Percentiles rank a stretch among this genome's conserved stretches.
Conservation (phyloP, 2,329 filamentous ascomycete genomes). For the Diaporthe longicolla region DNA sequence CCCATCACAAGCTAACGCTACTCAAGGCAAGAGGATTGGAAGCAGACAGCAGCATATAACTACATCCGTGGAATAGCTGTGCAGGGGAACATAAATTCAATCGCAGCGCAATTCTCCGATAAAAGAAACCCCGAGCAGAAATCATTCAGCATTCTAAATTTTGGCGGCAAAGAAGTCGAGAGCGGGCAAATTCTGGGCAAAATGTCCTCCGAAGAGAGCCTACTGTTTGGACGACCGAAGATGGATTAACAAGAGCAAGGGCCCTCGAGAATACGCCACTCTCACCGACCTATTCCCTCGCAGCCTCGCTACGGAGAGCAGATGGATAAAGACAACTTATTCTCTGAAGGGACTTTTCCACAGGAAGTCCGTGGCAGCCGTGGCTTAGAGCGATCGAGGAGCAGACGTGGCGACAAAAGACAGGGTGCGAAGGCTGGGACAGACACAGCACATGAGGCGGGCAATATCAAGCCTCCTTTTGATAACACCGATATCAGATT, state of each 20-base stretch:
- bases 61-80: neutral
- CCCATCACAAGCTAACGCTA: too few species aligned
- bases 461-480: neutral
- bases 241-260: neutral
- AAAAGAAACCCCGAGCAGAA: neutral
- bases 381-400: neutral
- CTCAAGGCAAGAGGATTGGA: too few species aligned
- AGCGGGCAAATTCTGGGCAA: neutral
- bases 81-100: neutral
- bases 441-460: neutral
- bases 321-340: too few species aligned
- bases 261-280: neutral
- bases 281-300: neutral
- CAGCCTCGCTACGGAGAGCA: neutral
- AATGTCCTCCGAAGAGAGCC: neutral
- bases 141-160: neutral
- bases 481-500: neutral
- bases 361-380: neutral
- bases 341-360: neutral
- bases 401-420: neutral
- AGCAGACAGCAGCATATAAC: neutral
- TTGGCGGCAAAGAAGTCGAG: neutral
- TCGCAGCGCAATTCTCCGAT: neutral
- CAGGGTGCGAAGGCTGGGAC: neutral
- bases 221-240: neutral